Conservation (phyloP, 2,329 filamentous ascomycete genomes). For the Colletotrichum neosansevieriae region DNA sequence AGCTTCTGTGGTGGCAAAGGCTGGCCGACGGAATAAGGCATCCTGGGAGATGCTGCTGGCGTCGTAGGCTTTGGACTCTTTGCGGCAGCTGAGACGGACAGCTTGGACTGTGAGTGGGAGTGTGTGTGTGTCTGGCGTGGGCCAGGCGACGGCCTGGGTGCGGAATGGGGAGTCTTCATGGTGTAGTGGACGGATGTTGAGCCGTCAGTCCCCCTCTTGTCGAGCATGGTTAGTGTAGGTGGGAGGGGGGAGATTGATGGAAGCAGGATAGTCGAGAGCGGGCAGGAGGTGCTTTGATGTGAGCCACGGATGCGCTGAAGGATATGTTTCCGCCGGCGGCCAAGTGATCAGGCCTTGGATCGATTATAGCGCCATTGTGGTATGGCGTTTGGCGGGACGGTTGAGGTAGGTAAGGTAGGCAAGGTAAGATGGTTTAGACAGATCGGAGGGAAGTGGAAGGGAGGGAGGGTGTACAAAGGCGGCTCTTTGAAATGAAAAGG, state of each 20-base stretch:
- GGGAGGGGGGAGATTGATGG: slow-evolving; percentile 10
- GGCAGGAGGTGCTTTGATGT: slow-evolving; percentile 4
- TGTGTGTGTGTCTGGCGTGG: slow-evolving; percentile 51
- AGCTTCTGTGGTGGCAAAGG: slow-evolving; percentile 61
- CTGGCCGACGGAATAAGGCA: slow-evolving; percentile 67
- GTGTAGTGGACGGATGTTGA: slow-evolving; percentile 53
- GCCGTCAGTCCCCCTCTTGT: slow-evolving; percentile 51
- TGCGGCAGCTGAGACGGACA: slow-evolving; percentile 44
- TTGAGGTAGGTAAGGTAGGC: not conserved
- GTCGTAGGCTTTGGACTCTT: slow-evolving; percentile 60
- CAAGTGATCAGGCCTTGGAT: slow-evolving; percentile 37
- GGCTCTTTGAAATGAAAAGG: slow-evolving; percentile 32
- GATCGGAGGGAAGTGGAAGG: slow-evolving; percentile 34
- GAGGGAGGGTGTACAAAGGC: slow-evolving; percentile 37
- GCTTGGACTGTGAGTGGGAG: slow-evolving; percentile 56
- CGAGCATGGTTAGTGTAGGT: slow-evolving; percentile 47
- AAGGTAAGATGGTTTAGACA: slow-evolving; percentile 33
- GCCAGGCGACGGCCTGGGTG: slow-evolving; percentile 50
- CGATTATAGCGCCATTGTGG: slow-evolving; percentile 36
- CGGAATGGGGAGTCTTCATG: slow-evolving; percentile 58
- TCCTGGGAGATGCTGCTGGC: slow-evolving; percentile 64
- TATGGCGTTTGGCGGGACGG: slow-evolving; percentile 21
- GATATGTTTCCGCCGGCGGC: slow-evolving; percentile 35
- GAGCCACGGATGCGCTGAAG: slow-evolving; percentile 29
- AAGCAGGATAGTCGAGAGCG: slow-evolving; percentile 15